Evolutionary conservation across 805 yeast genomes (phyloP).

Genomic region (Teunomyces aglyptinius): DNA sequence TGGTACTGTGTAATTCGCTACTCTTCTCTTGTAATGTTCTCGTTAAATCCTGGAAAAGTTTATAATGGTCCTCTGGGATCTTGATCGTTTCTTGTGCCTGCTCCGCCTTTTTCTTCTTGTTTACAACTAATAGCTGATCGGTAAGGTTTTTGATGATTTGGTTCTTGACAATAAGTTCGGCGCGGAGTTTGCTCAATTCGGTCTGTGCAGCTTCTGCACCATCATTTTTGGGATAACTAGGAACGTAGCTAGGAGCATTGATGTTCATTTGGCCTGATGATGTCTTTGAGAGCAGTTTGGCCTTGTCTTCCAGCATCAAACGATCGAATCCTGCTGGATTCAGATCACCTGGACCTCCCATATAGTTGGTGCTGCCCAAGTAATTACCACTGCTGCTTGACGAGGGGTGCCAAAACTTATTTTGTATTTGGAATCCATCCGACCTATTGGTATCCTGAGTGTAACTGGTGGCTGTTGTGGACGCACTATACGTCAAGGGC

Average conservation of each 20-base stretch:
- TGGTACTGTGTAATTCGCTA: conserved; percentile 58
- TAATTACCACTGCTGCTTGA: background rate
- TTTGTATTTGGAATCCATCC: background rate
- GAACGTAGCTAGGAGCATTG: conserved; percentile 32
- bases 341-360: background rate
- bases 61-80: conserved; percentile 45
- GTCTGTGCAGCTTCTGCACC: conserved; percentile 1
- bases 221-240: conserved; percentile 11
- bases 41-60: conserved; percentile 49
- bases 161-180: conserved; percentile 57
- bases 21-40: conserved; percentile 44
- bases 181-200: conserved; percentile 35
- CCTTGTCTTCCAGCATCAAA: background rate
- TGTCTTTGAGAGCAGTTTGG: conserved; percentile 6
- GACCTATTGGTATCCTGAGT: background rate
- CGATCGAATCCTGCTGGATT: background rate
- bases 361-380: conserved; percentile 1
- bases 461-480: background rate
- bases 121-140: conserved; percentile 27
- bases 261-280: conserved; percentile 20
- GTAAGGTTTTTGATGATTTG: conserved; percentile 36
- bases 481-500: background rate
- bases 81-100: conserved; percentile 13
- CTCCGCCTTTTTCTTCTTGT: conserved; percentile 5
- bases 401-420: conserved; percentile 1